A percentile compares a stretch with the other conserved stretches of the same genome.
Evolutionary conservation across 768 basidiomycete species (phyloP).

Genomic region (Wakefieldia striispora): DNA sequence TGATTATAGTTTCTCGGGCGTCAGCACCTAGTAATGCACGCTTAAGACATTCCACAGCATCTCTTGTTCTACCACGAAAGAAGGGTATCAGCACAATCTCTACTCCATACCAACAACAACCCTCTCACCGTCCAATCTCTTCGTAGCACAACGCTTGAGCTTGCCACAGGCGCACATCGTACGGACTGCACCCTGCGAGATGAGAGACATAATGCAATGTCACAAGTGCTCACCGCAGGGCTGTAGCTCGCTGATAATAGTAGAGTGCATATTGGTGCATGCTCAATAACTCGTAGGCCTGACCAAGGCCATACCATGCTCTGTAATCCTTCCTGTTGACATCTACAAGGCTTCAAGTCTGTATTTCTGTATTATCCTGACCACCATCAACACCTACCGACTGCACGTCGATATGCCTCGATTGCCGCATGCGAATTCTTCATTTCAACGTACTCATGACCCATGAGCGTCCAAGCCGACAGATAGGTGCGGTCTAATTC

Average conservation of each 20-base stretch:
- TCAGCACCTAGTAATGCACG: conserved; percentile 84
- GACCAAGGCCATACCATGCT: conserved; percentile 98
- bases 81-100: neutral
- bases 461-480: conserved; percentile 98
- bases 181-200: conserved; percentile 57
- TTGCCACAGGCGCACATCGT: conserved; percentile 95
- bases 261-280: conserved; percentile 97
- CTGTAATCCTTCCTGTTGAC: conserved; percentile 96
- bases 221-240: conserved; percentile 60
- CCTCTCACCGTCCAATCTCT: conserved; percentile 74
- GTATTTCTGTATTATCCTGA: neutral
- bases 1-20: conserved; percentile 69
- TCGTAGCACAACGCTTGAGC: conserved; percentile 93
- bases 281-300: conserved; percentile 93
- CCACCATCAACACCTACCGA: conserved; percentile 58
- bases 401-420: conserved; percentile 93
- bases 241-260: conserved; percentile 95
- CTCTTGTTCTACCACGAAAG: conserved; percentile 56
- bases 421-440: conserved; percentile 99
- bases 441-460: conserved; percentile 98
- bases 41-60: conserved; percentile 90
- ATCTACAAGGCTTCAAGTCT: conserved; percentile 48
- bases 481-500: conserved; percentile 93
- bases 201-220: neutral
- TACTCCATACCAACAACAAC: neutral